Conservation (phyloP, 768 basidiomycete genomes). For the Pleurotus djamor region DNA sequence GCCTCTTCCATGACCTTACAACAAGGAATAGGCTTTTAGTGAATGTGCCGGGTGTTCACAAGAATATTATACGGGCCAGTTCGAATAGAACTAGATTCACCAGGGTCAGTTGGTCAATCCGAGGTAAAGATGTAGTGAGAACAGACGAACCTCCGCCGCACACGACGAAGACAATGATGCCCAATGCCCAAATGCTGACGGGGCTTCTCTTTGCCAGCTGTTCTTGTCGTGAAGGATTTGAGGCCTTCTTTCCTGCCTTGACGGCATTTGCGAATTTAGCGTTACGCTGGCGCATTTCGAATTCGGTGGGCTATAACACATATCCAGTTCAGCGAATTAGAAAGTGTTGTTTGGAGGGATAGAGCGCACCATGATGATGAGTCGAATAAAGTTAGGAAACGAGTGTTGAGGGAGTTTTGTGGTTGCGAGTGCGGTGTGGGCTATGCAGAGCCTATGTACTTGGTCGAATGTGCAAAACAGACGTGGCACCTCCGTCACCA, state of each 20-base stretch:
- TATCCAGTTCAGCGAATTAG: not conserved
- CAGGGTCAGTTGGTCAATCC: not conserved
- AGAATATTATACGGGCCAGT: conserved; percentile 61
- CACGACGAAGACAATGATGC: conserved; percentile 73
- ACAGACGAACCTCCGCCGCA: conserved; percentile 69
- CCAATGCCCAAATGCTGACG: conserved; percentile 72
- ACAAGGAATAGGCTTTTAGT: not conserved
- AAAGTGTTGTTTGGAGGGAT: not conserved
- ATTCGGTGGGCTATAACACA: conserved; percentile 65
- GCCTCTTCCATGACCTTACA: conserved; percentile 4
- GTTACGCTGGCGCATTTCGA: conserved; percentile 80
- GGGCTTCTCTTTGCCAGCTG: conserved; percentile 70
- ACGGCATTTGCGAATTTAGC: conserved; percentile 76
- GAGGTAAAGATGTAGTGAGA: not conserved
- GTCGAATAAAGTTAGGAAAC: not conserved
- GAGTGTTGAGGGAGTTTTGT: not conserved
- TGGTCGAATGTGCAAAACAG: not conserved
- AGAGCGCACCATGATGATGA: not conserved
- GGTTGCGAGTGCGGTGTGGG: not conserved
- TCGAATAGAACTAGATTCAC: conserved; percentile 67
- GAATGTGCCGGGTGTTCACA: conserved; percentile 30
- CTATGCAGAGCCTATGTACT: not conserved
- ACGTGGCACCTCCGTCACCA: conserved; percentile 6
- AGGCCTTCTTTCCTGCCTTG: conserved; percentile 73
- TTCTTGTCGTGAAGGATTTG: conserved; percentile 71